Evolutionary conservation across 1,139 yeast genomes (phyloP).

Genomic region (Groenewaldozyma auringiensis): DNA sequence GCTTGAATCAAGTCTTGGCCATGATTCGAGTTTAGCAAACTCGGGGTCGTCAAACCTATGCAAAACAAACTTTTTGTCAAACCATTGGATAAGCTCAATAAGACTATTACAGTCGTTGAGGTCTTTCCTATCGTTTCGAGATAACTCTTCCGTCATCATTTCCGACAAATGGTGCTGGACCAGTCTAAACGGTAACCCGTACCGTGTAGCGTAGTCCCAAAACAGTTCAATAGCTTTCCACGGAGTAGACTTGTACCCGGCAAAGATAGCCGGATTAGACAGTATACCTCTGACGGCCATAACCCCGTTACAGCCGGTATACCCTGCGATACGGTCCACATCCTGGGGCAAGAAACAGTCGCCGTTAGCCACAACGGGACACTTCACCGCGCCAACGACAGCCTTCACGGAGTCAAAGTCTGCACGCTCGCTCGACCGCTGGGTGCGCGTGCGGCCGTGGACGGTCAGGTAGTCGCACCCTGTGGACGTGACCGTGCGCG

Average conservation of each 20-base stretch:
- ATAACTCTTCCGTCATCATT: constrained; percentile 61
- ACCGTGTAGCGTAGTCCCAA: constrained; percentile 68
- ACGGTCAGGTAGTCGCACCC: constrained; percentile 94
- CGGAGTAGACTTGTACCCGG: constrained; percentile 66
- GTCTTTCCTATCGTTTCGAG: constrained; percentile 48
- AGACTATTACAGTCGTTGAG: constrained; percentile 55
- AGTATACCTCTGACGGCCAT: constrained; percentile 93
- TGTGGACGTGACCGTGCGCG: constrained; percentile 63
- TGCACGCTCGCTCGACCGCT: constrained; percentile 78
- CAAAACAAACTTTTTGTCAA: constrained; percentile 61
- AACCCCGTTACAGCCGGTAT: constrained; percentile 80
- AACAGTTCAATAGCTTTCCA: constrained; percentile 86
- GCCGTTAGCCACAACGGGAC: constrained; percentile 91
- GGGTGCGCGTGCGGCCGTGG: constrained; percentile 83
- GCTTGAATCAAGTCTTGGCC: constrained; percentile 1
- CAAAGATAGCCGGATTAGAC: constrained; percentile 79
- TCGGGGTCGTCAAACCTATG: constrained; percentile 59
- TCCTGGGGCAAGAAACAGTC: constrained; percentile 73
- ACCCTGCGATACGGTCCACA: constrained; percentile 49
- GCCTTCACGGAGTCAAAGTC: constrained; percentile 71
- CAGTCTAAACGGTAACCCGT: constrained; percentile 76
- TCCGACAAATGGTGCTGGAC: constrained; percentile 83
- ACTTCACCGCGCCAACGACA: constrained; percentile 48
- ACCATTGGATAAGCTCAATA: constrained; percentile 70
- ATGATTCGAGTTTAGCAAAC: constrained; percentile 40